Evolutionary conservation across 139 green algal species (phyloP), one percentile per base, ranked within the genome.

Genomic region (Edaphochlamys debaryana): DNA sequence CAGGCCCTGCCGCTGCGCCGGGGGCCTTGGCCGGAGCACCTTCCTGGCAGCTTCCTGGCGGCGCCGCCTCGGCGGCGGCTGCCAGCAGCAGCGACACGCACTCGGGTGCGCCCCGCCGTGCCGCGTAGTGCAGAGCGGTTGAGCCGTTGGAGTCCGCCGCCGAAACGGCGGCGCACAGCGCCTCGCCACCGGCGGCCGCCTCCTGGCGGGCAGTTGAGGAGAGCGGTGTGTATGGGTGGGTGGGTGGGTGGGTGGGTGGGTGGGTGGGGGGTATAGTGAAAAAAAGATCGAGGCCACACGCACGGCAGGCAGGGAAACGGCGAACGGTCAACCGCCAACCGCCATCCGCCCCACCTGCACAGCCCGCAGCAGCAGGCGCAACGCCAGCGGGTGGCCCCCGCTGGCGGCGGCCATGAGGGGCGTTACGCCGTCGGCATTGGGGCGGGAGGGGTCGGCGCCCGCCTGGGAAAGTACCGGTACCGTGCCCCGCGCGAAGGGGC

Each of bases 61-160:
- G 9, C 27, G 68, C 40, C n/a, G 11, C 29, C 68, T 45, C 62
- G 6, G 22, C n/a, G 0, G 62, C 62, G 11, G 62, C 77, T 4
- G 71, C 77, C 48, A 83, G 63, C 64, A 83, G 64, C 34, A 56
- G 17, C 25, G 27, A 4, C 48, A 83, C 30, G 34, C 77, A 76
- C 32, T 9, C 29, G 38, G 15, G 54, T 23, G 45, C 41, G 54
- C 77, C 77, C 2, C 64, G 64, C 36, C 77, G 45, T 0, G 77
- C 77, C 0, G 77, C 77, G 64, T 68, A 83, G 29, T 83, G 77
- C 64, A 75, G 64, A 3, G 77, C 77, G 34, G 63, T 83, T 32
- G 11, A 68, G 77, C 77, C 77, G 48, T 83, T 66, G 38, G 29
- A 36, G 77, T 83, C 77, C 3, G 64, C 48, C 3, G 34, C 64